Percentiles rank a stretch among this genome's conserved stretches.
Conservation (phyloP, 305 asterid species). For the Fraxinus sp. region DNA sequence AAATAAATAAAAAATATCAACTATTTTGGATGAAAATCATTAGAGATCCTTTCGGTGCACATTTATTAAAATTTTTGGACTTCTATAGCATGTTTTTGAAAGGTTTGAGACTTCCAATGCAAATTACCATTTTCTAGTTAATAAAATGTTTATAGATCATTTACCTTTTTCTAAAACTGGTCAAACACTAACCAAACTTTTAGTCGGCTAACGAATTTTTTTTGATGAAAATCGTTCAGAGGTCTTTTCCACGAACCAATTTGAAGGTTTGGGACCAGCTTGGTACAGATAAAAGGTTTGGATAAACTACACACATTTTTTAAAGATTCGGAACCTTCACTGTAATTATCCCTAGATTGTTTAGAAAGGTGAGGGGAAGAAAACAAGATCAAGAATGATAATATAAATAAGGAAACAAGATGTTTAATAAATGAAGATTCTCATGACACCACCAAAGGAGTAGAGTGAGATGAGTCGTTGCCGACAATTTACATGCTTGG, state of each 20-base stretch:
- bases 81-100: too few species aligned
- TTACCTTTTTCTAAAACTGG: too few species aligned
- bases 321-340: neutral
- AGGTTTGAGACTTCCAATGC: neutral
- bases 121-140: neutral
- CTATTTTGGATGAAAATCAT: neutral
- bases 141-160: neutral
- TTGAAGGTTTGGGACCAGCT: neutral
- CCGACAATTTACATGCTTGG: neutral
- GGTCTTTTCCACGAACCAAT: neutral
- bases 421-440: neutral
- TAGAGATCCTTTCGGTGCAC: neutral
- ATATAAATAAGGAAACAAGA: neutral
- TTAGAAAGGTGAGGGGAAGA: neutral
- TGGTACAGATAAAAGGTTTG: neutral
- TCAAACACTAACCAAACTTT: neutral
- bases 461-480: neutral
- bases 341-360: neutral
- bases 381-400: neutral
- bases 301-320: neutral
- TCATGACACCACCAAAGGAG: neutral
- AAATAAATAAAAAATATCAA: neutral
- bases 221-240: neutral
- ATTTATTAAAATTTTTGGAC: neutral
- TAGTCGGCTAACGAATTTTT: neutral